phyloP scores from a whole-genome alignment of 1,284 basidiomycete genomes.

The Mycena sp. region DNA sequence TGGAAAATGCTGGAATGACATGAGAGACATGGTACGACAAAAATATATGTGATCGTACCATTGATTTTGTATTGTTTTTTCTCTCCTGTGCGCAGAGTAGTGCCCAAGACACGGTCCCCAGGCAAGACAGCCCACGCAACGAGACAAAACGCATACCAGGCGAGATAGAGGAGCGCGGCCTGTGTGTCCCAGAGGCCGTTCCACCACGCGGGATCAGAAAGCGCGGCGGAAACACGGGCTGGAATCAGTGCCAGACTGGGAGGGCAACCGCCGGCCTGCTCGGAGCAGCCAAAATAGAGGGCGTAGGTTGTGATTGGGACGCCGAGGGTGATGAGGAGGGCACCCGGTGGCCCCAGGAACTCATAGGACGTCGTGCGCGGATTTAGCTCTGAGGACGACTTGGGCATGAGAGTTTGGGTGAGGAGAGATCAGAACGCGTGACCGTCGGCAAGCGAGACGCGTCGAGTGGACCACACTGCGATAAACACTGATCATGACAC shows the following conservation, averaged over 20 bases:
- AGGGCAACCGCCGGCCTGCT: constrained; percentile 79
- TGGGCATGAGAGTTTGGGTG: constrained; percentile 33
- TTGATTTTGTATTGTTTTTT: constrained; percentile 94
- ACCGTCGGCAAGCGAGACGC: not conserved
- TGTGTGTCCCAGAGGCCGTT: constrained; percentile 82
- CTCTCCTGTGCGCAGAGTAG: constrained; percentile 79
- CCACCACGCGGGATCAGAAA: constrained; percentile 72
- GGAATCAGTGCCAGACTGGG: constrained; percentile 58
- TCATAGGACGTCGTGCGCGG: constrained; percentile 80
- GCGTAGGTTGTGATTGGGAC: constrained; percentile 83
- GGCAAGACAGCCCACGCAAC: constrained; percentile 88
- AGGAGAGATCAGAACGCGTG: constrained; percentile 21
- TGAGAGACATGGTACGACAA: constrained; percentile 1
- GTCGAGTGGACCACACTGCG: not conserved
- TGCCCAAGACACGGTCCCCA: constrained; percentile 87
- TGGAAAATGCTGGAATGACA: constrained; percentile 77
- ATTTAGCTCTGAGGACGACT: constrained; percentile 65
- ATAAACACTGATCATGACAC: no score
- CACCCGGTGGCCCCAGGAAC: constrained; percentile 89
- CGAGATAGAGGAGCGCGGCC: constrained; percentile 81
- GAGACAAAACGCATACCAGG: constrained; percentile 92
- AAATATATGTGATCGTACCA: constrained; percentile 57
- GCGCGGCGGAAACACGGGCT: constrained; percentile 54
- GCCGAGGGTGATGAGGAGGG: constrained; percentile 75
- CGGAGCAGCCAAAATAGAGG: constrained; percentile 91